Percentiles rank a stretch among this genome's conserved stretches.
These are phyloP conservation scores for Cercospora sp. DNA, from an alignment of 2,329 filamentous ascomycete genomes.

Conservation along the genomic window DNA sequence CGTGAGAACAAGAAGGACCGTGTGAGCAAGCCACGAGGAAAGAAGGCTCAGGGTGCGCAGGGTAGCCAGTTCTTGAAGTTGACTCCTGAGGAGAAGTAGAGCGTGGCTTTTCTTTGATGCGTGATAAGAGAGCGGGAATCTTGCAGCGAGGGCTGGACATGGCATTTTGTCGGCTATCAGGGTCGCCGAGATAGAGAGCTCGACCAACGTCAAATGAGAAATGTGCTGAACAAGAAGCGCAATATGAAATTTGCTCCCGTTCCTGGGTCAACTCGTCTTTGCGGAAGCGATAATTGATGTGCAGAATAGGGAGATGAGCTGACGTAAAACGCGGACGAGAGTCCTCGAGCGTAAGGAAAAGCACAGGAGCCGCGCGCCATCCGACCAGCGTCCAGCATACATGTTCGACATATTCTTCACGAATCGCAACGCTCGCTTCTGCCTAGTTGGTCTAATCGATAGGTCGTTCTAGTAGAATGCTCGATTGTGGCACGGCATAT, in stretches of 20 bases:
- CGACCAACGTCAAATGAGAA: background rate
- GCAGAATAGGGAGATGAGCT: background rate
- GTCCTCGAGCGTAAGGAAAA: background rate
- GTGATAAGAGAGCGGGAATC: background rate
- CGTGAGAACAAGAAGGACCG: constrained; percentile 73
- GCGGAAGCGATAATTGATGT: background rate
- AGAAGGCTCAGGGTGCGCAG: constrained; percentile 33
- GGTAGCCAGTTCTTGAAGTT: constrained; percentile 12
- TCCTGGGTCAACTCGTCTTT: background rate
- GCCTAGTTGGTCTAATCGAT: background rate
- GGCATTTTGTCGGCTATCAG: background rate
- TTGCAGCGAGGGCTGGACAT: background rate
- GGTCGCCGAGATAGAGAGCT: background rate
- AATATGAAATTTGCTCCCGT: background rate
- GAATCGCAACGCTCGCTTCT: background rate
- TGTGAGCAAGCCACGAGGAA: constrained; percentile 47
- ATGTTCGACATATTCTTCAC: background rate
- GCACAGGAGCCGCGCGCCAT: background rate
- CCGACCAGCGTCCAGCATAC: background rate
- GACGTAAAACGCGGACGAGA: background rate
- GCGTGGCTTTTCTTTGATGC: background rate
- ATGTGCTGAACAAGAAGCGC: background rate
- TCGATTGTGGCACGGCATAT: background rate
- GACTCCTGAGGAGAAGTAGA: constrained; percentile 20
- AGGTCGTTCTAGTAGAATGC: background rate